Base-by-base conservation (phyloP, 2,329 filamentous ascomycete genomes). In the Furcasterigmium sp. region DNA sequence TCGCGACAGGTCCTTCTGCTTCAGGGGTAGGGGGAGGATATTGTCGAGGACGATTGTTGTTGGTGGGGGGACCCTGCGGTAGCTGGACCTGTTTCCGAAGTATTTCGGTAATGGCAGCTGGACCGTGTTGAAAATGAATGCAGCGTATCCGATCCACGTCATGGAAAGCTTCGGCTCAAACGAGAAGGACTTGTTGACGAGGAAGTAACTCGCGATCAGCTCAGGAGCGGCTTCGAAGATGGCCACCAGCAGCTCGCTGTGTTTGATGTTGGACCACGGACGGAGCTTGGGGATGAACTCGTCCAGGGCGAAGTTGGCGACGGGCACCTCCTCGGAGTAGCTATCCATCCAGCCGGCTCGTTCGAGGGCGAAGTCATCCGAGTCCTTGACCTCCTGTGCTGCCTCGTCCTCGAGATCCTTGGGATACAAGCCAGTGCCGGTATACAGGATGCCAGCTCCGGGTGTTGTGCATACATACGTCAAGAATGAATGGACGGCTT, bases 141-240 rank as follows among this genome's bases (percentile, higher is more conserved):
- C 82, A 0, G 90, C 89, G 59, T 94, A 95, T 34, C 91, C 91
- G 52, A 97, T 87, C 93, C 93, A 98, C 0, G 90, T 93, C 36
- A 90, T 84, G 3, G 90, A 93, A 5, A 94, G 74, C 58, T 95
- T 97, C 0, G 93, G 91, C 34, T 97, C 91, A 49, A 95, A 89
- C 0, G 84, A 80, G 55, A 97, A 93, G 42, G 84, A 79, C 47
- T 78, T 82, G 57, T 89, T 91, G 58, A 80, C 83, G 35, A 82
- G 73, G 57, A 95, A 97, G 61, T 94, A 98, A 55, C 90, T 83
- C 35, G 89, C 85, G 2, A 95, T 79, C 3, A 97, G 74, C 63
- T 97, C 93, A 1, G 94, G 91, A 0, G 85, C 87, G 8, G 80
- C 79, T 48, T 73, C 75, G 58, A 98, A 95, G 26, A 95, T 89